A percentile compares a stretch with the other conserved stretches of the same genome.
These are phyloP conservation scores for Nitzschia inconspicua DNA, from an alignment of 108 stramenopile species.

Conservation along the genomic window DNA sequence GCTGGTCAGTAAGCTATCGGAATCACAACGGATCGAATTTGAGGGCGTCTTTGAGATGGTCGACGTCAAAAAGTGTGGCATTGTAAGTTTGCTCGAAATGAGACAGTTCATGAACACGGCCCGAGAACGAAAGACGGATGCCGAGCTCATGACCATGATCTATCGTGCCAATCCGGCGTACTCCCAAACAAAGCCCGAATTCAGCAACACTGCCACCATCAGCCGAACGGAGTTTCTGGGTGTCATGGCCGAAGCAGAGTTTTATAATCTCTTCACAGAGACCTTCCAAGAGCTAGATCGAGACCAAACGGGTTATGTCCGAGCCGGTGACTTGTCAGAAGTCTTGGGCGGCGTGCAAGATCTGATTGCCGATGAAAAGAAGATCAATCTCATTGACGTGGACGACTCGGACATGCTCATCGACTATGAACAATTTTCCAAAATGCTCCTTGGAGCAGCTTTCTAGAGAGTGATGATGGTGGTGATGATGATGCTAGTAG, in stretches of 20 bases:
- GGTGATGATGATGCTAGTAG: too few species aligned
- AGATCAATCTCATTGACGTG: conserved; percentile 61
- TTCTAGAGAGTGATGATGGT: too few species aligned
- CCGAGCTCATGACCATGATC: conserved; percentile 51
- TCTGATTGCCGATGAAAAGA: conserved; percentile 59
- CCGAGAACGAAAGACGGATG: conserved; percentile 36
- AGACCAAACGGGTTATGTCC: conserved; percentile 56
- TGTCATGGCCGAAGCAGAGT: conserved; percentile 79
- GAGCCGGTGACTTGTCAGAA: conserved; percentile 59
- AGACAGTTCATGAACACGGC: conserved; percentile 54
- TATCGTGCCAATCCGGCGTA: conserved; percentile 47
- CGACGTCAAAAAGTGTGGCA: conserved; percentile 40
- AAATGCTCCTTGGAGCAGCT: conserved; percentile 60
- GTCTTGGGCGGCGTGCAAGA: conserved; percentile 62
- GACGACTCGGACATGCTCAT: conserved; percentile 70
- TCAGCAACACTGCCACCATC: conserved; percentile 33
- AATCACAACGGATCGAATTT: conserved; percentile 54
- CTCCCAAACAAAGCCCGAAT: not conserved
- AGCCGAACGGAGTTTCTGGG: conserved; percentile 62
- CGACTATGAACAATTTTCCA: conserved; percentile 69
- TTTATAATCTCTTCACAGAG: conserved; percentile 67
- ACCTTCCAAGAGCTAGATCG: conserved; percentile 61
- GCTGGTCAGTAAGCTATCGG: conserved; percentile 57
- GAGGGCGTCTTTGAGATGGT: conserved; percentile 53
- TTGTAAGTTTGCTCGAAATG: conserved; percentile 49